Conservation (phyloP, 768 basidiomycete genomes). For the Gautieria morchelliformis region DNA sequence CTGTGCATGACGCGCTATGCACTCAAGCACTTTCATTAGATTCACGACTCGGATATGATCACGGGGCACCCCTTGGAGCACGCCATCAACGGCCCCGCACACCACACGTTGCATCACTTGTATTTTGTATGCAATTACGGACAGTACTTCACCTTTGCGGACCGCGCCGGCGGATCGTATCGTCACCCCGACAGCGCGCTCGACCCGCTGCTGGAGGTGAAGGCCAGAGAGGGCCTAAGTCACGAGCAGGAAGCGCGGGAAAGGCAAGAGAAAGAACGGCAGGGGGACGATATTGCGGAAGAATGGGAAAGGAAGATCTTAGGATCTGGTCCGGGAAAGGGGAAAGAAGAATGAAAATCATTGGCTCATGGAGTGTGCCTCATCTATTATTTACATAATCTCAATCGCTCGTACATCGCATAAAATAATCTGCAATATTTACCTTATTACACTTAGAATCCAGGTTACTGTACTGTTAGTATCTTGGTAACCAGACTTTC, state of each 20-base stretch:
- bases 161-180: conserved; percentile 76
- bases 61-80: conserved; percentile 81
- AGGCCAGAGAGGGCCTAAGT: conserved; percentile 18
- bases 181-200: conserved; percentile 75
- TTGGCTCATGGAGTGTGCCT: no score
- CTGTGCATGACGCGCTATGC: background rate
- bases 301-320: conserved; percentile 6
- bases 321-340: background rate
- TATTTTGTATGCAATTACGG: conserved; percentile 98
- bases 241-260: background rate
- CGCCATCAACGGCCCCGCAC: conserved; percentile 95
- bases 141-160: conserved; percentile 96
- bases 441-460: no score
- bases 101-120: conserved; percentile 93
- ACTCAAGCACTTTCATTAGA: conserved; percentile 35
- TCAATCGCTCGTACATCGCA: no score
- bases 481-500: no score
- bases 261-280: background rate
- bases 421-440: no score
- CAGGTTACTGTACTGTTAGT: no score
- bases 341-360: background rate
- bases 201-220: conserved; percentile 77
- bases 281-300: conserved; percentile 5
- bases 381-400: no score
- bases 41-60: conserved; percentile 99